Evolutionary conservation across 2,329 filamentous ascomycete genomes (phyloP), one percentile per base, ranked within the genome.

Genomic region (Furcasterigmium furcatum): DNA sequence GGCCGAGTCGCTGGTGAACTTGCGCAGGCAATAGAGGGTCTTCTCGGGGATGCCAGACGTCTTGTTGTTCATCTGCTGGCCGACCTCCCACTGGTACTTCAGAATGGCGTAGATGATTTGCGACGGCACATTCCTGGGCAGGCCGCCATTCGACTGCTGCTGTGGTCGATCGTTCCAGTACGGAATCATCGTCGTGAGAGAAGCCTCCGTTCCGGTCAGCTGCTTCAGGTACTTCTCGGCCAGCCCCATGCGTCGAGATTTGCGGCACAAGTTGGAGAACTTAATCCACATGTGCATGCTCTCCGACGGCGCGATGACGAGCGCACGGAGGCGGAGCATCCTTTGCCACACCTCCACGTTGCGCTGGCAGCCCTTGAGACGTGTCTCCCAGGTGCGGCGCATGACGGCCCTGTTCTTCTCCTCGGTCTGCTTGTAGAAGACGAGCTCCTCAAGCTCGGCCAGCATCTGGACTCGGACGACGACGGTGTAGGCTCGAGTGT

Each of bases 281-380:
- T 99, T 99, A 73, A 99, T 97, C 84, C 91, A 96, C 91, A 99
- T 99, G 58, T 95, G 88, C 75, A 95, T 90, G 59, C 96, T 96
- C 63, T 99, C 91, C 27, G 82, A 82, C 0, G 95, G 92, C 1
- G 85, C 85, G 50, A 97, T 92, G 48, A 99, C 94, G 43, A 99
- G 76, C 18, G 91, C 88, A 49, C 94, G 84, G 25, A 99, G 84
- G 61, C 96, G 94, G 45, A 99, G 82, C 90, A 97, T 97, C 49
- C 94, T 84, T 63, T 96, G 91, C 94, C 94, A 99, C 4, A 97
- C 90, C 60, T 99, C 94, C 18, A 96, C 91, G 57, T 97, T 96
- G 46, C 94, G 87, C 65, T 99, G 92, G 55, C 94, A 96, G 13
- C 94, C 94, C 61, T 94, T 88, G 22, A 99, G 76, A 57, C 94